These are phyloP conservation scores for Buxus sempervirens DNA, from an alignment of 164 flowering plant species.

Conservation along the genomic window DNA sequence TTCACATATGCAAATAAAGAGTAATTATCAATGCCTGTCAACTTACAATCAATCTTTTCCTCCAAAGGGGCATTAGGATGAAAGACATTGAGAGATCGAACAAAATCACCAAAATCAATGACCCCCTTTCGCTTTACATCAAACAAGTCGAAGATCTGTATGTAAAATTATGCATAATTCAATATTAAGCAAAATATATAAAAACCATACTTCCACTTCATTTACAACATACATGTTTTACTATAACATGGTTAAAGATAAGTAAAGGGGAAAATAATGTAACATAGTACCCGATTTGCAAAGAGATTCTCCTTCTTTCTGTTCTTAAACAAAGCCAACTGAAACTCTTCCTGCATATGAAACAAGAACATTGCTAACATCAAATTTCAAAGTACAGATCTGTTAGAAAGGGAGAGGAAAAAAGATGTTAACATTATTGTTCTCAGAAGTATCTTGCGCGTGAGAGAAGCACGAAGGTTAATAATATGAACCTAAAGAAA, in stretches of 20 bases:
- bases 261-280: neutral
- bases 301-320: conserved; percentile 88
- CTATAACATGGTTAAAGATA: neutral
- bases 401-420: neutral
- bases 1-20: neutral
- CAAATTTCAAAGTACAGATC: neutral
- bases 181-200: neutral
- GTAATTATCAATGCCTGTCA: neutral
- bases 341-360: conserved; percentile 85
- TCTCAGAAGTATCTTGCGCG: too few species aligned
- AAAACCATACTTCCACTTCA: neutral
- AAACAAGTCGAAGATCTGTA: conserved; percentile 93
- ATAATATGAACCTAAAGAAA: too few species aligned
- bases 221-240: too few species aligned
- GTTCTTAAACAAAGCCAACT: conserved; percentile 82
- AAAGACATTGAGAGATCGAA: conserved; percentile 77
- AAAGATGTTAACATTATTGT: neutral
- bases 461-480: too few species aligned
- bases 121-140: conserved; percentile 81
- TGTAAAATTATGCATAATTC: neutral
- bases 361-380: conserved; percentile 6
- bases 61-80: conserved; percentile 87
- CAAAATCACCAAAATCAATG: conserved; percentile 95
- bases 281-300: conserved; percentile 74
- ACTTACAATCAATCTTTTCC: conserved; percentile 89